A percentile compares a stretch with the other conserved stretches of the same genome.
phyloP scores from a whole-genome alignment of 2,329 filamentous ascomycete genomes.

The Ambrosiella cleistominuta region DNA sequence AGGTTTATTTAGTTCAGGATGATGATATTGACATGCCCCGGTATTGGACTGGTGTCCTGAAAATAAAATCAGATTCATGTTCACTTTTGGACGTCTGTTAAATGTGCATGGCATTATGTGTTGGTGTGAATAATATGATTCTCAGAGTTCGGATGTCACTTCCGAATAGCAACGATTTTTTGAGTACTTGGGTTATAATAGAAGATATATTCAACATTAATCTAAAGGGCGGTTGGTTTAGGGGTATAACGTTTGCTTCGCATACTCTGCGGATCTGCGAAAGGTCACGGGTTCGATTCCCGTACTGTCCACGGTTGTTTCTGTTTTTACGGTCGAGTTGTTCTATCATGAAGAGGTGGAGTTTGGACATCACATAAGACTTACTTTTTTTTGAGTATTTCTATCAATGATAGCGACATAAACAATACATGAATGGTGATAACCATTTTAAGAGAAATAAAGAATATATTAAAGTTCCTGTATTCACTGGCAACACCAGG shows the following conservation, averaged over 20 bases:
- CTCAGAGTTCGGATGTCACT: neutral
- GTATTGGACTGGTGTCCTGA: too few relatives aligned
- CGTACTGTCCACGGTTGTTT: slow-evolving; percentile 7
- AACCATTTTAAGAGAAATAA: neutral
- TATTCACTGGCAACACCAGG: neutral
- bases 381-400: neutral
- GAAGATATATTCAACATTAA: neutral
- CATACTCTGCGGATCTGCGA: slow-evolving; percentile 10
- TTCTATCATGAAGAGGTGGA: neutral
- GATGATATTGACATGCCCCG: too few relatives aligned
- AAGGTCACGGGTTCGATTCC: slow-evolving; percentile 13
- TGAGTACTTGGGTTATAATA: neutral
- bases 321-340: neutral
- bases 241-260: slow-evolving; percentile 12
- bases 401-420: neutral
- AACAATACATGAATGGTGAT: slow-evolving; percentile 9
- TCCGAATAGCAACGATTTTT: neutral
- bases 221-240: slow-evolving; percentile 10
- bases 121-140: too few relatives aligned
- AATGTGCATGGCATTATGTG: too few relatives aligned
- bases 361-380: neutral
- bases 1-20: too few relatives aligned
- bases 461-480: neutral
- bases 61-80: too few relatives aligned
- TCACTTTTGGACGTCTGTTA: too few relatives aligned